Evolutionary conservation across 2,329 filamentous ascomycete species (phyloP).

Genomic region (Botrytis hyacinthi): DNA sequence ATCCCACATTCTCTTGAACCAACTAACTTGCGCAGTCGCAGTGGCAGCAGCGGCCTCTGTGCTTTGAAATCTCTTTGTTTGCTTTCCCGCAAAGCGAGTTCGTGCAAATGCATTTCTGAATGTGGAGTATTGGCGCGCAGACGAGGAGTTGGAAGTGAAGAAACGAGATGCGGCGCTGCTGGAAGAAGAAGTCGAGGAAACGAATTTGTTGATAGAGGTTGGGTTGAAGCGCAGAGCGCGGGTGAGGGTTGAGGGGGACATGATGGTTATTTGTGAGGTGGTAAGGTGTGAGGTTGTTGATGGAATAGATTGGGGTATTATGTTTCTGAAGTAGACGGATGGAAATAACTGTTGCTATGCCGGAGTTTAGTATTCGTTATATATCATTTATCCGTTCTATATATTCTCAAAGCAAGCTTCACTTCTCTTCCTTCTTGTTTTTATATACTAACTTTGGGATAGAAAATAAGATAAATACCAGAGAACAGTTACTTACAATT

Average conservation of each 20-base stretch:
- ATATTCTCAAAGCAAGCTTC: not conserved
- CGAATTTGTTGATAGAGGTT: constrained; percentile 10
- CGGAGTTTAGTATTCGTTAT: constrained; percentile 2
- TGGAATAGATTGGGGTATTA: not conserved
- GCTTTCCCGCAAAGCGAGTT: constrained; percentile 25
- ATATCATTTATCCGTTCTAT: not conserved
- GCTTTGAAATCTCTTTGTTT: constrained; percentile 61
- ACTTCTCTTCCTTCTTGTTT: not conserved
- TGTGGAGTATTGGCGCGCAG: constrained; percentile 47
- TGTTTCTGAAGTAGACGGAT: not conserved
- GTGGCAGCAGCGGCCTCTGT: constrained; percentile 54
- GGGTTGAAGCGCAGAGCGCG: constrained; percentile 17
- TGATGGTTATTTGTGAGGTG: not conserved
- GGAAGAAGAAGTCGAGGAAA: constrained; percentile 40
- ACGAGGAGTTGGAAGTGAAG: constrained; percentile 46
- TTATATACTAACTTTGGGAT: not conserved
- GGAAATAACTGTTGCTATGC: constrained; percentile 7
- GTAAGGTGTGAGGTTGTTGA: not conserved
- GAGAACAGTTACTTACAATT: not conserved
- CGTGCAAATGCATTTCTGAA: constrained; percentile 25
- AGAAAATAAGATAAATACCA: not conserved
- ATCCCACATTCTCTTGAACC: constrained; percentile 79
- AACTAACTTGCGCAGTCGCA: constrained; percentile 44
- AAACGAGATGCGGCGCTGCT: constrained; percentile 38
- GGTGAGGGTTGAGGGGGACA: not conserved